Base-by-base conservation (phyloP, 345 rosid species). In the Lagerstroemia speciosa region DNA sequence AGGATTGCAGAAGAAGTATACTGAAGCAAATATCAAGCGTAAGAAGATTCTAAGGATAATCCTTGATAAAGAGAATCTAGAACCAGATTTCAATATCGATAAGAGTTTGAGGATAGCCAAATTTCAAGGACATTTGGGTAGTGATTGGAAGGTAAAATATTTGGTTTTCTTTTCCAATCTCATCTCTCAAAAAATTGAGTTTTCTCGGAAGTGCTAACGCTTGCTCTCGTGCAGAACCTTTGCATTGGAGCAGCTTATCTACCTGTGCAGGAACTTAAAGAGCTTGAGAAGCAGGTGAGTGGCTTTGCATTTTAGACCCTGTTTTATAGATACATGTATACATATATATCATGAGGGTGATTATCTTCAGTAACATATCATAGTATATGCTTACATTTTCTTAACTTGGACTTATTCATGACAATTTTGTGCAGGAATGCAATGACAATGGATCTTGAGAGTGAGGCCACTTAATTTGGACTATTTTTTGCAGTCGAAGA, bases 81-180 rank as follows among this genome's bases (percentile, higher is more conserved):
- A 81, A 71, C 14, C 82, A 22, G 81, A 68, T 74, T 92, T 95
- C 71, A 70, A 81, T 69, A 82, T 75, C 70, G 81, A 87, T 45
- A 79, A 83, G 75, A 69, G 83, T 75, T 74, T n/a, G n/a, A 88
- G 74, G 62, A 90, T 97, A 10, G 97, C n/a, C n/a, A n/a, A n/a
- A n/a, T n/a, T n/a, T n/a, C n/a, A 90, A 68, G 99, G 99, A 72
- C 92, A 95, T 75, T 95, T 97, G 58, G 99, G 99, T 60, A 95
- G 99, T 74, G 99, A 95, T 84, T 81, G 92, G 67, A 95, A 95
- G 99, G 99, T 94, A 78, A 66, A 64, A 48, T n/a, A 66, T 38
- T 26, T 14, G 32, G 36, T 24, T 7, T 14, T 67, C 10, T 27
- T 48, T 50, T 31, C 29, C 14, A 14, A 48, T 60, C 70, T 45